Evolutionary conservation across 169 alveolate species (phyloP).

Genomic region (Plasmodium gonderi): DNA sequence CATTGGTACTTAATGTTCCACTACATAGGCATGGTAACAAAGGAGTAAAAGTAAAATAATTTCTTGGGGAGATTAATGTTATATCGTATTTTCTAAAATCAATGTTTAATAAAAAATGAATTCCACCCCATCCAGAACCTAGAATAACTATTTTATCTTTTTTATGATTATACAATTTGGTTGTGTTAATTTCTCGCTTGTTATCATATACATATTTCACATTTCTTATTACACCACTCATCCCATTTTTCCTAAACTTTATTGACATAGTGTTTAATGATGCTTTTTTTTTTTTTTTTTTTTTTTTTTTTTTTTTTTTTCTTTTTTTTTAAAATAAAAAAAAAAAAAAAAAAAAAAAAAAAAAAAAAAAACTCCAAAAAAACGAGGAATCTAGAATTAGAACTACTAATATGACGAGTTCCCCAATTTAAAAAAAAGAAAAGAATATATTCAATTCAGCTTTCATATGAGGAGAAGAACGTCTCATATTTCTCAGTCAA

Average conservation of each 20-base stretch:
- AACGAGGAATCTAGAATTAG: not conserved
- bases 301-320: not conserved
- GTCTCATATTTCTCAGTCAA: no score
- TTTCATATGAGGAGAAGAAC: no score
- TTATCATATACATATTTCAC: conserved; percentile 2
- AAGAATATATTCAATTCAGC: not conserved
- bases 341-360: not conserved
- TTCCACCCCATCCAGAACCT: conserved; percentile 87
- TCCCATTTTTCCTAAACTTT: not conserved
- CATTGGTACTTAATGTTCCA: conserved; percentile 75
- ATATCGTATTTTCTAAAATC: conserved; percentile 81
- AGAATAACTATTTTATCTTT: conserved; percentile 77
- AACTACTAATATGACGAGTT: not conserved
- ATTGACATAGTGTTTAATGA: not conserved
- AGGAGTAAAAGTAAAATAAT: conserved; percentile 85
- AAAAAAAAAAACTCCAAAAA: not conserved
- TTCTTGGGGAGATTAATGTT: conserved; percentile 83
- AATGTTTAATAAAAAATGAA: conserved; percentile 76
- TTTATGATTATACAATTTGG: not conserved
- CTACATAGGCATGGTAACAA: conserved; percentile 81
- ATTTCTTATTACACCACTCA: not conserved
- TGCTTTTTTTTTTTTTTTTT: not conserved
- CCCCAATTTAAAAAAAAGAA: not conserved
- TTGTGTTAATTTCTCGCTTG: not conserved
- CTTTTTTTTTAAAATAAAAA: not conserved